Conservation (phyloP, 2,329 filamentous ascomycete genomes). For the Escovopsis weberi region DNA sequence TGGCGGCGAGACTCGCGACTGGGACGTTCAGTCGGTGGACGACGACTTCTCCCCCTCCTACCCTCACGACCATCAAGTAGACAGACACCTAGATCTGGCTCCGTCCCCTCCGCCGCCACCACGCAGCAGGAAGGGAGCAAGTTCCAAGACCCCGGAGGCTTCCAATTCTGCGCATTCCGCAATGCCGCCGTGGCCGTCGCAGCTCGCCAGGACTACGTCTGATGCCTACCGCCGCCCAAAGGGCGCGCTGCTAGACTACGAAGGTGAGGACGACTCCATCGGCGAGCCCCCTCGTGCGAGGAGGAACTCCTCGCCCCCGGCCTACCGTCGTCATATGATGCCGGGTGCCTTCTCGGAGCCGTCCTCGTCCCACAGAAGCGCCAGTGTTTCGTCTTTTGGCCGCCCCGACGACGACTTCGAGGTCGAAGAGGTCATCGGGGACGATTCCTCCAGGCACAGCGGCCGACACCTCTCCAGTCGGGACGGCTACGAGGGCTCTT, state of each 20-base stretch:
- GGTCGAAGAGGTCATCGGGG: slow-evolving; percentile 14
- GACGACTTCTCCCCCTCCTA: slow-evolving; percentile 15
- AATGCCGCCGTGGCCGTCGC: slow-evolving; percentile 16
- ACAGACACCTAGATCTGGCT: slow-evolving; percentile 11
- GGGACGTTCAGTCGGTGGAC: slow-evolving; percentile 11
- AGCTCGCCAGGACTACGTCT: slow-evolving; percentile 14
- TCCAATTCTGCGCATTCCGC: slow-evolving; percentile 10
- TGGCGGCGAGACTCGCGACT: slow-evolving; percentile 6
- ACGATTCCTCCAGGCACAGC: slow-evolving; percentile 7
- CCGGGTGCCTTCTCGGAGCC: slow-evolving; percentile 6
- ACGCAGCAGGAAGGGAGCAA: slow-evolving; percentile 14
- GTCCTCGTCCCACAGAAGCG: slow-evolving; percentile 2
- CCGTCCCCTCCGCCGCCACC: slow-evolving; percentile 5
- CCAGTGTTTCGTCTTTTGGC: slow-evolving; percentile 4
- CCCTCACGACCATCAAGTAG: slow-evolving; percentile 15
- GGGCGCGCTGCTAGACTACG: slow-evolving; percentile 10
- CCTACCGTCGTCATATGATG: slow-evolving; percentile 3
- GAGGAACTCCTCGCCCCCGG: slow-evolving; percentile 5
- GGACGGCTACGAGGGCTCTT: slow-evolving; percentile 14
- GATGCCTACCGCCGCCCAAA: slow-evolving; percentile 17
- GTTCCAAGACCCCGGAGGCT: slow-evolving; percentile 14
- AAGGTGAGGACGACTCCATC: slow-evolving; percentile 5
- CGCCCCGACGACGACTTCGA: slow-evolving; percentile 12
- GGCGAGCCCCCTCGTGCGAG: slow-evolving; percentile 4
- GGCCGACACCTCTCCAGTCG: slow-evolving; percentile 10